These are phyloP conservation scores for Venturia effusa DNA, from an alignment of 2,329 filamentous ascomycete genomes.

Conservation along the genomic window DNA sequence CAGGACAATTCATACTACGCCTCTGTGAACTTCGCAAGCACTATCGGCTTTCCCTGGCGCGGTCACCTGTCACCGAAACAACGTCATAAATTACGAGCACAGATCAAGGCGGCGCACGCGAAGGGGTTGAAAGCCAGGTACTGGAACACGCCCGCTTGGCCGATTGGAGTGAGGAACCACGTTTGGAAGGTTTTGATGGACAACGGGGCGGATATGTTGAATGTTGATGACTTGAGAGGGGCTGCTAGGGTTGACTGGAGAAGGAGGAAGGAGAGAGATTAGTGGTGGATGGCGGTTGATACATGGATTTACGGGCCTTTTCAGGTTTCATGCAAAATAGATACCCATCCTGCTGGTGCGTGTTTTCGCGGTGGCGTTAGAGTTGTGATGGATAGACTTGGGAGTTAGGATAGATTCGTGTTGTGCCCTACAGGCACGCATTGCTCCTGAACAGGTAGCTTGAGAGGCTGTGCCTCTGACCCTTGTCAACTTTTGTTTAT, in stretches of 20 bases:
- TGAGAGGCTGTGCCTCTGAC: no score
- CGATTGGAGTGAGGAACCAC: constrained; percentile 40
- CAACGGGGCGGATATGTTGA: constrained; percentile 46
- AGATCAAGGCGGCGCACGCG: constrained; percentile 41
- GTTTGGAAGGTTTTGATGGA: constrained; percentile 43
- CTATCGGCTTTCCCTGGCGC: constrained; percentile 42
- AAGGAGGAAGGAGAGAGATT: constrained; percentile 10
- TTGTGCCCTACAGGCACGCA: no score
- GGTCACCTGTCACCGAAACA: constrained; percentile 37
- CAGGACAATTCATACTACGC: constrained; percentile 55
- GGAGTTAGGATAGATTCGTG: not conserved
- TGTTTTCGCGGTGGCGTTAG: not conserved
- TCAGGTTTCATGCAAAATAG: not conserved
- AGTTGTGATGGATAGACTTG: not conserved
- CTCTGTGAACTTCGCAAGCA: constrained; percentile 43
- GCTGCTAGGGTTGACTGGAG: constrained; percentile 40
- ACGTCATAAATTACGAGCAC: constrained; percentile 35
- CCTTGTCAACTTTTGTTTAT: no score
- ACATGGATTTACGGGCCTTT: not conserved
- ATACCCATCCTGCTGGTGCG: not conserved
- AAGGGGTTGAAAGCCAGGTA: constrained; percentile 45
- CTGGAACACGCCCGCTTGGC: constrained; percentile 47
- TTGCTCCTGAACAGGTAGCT: no score
- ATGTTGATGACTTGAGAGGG: constrained; percentile 45
- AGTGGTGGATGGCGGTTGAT: not conserved